Percentiles rank a stretch among this genome's conserved stretches.
These are phyloP conservation scores for Berberis vulgaris DNA, from an alignment of 164 flowering plant species.

Conservation along the genomic window DNA sequence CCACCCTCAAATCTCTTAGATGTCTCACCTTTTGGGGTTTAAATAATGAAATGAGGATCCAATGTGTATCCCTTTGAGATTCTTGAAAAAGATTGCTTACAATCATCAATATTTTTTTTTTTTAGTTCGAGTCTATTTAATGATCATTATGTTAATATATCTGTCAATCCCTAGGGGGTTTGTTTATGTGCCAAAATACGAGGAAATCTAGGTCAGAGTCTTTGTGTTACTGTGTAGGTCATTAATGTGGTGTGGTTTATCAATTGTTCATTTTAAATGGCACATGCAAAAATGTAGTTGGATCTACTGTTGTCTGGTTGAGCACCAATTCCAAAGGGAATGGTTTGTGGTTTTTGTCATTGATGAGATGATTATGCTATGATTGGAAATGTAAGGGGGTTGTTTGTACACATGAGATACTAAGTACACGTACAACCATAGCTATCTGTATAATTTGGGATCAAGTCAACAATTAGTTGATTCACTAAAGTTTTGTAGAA, in stretches of 20 bases:
- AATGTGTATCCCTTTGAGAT: conserved; percentile 24
- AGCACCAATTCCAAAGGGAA: not conserved
- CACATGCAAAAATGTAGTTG: not conserved
- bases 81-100: conserved; percentile 15
- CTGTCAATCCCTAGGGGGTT: conserved; percentile 8
- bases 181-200: not conserved
- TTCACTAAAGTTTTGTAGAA: too few species aligned
- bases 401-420: too few species aligned
- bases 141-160: not conserved
- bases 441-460: too few species aligned
- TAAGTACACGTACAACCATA: too few species aligned
- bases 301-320: too few species aligned
- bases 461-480: too few species aligned
- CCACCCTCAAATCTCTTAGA: not conserved
- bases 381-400: too few species aligned
- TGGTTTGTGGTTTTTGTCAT: not conserved
- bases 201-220: conserved; percentile 4
- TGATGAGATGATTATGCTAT: not conserved
- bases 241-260: not conserved
- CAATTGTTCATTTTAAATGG: not conserved
- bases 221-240: not conserved
- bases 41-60: conserved; percentile 3
- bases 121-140: not conserved
- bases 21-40: conserved; percentile 9
- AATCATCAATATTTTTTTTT: not conserved